Evolutionary conservation across 2,329 filamentous ascomycete genomes (phyloP).

Genomic region (Celoporthe dispersa): DNA sequence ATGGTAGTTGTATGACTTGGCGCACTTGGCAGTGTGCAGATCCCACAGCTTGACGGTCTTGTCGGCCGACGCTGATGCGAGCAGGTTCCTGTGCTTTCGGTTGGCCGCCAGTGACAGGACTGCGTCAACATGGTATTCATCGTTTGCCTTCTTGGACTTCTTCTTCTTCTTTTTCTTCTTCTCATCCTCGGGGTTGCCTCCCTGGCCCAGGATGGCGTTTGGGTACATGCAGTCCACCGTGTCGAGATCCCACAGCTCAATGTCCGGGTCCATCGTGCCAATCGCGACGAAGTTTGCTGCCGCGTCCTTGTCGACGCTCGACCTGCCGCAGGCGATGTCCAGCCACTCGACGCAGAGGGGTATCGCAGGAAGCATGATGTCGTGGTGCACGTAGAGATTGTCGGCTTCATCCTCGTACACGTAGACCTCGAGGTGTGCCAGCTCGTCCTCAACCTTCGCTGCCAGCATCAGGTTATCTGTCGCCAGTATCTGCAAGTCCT

Average conservation of each 20-base stretch:
- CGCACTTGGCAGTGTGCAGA: conserved; percentile 86
- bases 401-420: conserved; percentile 95
- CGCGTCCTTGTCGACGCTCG: conserved; percentile 62
- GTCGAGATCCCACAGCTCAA: conserved; percentile 97
- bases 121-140: conserved; percentile 91
- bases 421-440: conserved; percentile 95
- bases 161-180: conserved; percentile 88
- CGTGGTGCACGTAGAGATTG: conserved; percentile 98
- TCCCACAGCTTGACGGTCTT: conserved; percentile 99
- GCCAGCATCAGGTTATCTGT: conserved; percentile 93
- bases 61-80: conserved; percentile 94
- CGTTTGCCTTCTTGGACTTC: conserved; percentile 86
- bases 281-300: conserved; percentile 92
- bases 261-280: conserved; percentile 97
- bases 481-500: conserved; percentile 90
- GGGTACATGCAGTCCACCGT: conserved; percentile 98
- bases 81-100: conserved; percentile 87
- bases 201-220: conserved; percentile 89
- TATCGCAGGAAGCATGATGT: conserved; percentile 98
- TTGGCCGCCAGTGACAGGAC: conserved; percentile 91
- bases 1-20: conserved; percentile 94
- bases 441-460: conserved; percentile 94
- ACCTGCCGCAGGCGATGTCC: conserved; percentile 83
- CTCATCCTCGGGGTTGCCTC: conserved; percentile 55
- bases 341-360: conserved; percentile 96